phyloP scores from a whole-genome alignment of 208 protist genomes.

The Trypanosoma rangeli region DNA sequence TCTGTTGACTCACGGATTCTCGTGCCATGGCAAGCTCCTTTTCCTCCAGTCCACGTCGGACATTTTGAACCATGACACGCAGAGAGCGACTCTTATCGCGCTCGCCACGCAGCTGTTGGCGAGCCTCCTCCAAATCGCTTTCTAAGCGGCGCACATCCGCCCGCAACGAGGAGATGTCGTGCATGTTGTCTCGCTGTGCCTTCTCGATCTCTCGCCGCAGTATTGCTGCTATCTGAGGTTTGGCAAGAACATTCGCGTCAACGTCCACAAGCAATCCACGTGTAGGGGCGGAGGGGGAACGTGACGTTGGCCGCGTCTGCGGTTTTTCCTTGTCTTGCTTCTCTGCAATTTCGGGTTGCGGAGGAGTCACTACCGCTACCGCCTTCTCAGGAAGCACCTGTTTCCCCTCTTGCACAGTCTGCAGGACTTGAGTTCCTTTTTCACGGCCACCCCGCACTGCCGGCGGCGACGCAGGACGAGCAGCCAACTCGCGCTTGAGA shows the following conservation, averaged over 20 bases:
- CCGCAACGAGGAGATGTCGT: conserved; percentile 61
- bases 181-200: conserved; percentile 65
- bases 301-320: background rate
- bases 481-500: conserved; percentile 42
- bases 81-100: conserved; percentile 43
- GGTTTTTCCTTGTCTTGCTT: background rate
- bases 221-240: conserved; percentile 55
- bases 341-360: background rate
- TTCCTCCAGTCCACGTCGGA: conserved; percentile 33
- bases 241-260: conserved; percentile 34
- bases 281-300: background rate
- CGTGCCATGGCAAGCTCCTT: conserved; percentile 36
- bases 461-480: background rate
- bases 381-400: background rate
- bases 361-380: background rate
- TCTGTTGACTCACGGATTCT: conserved; percentile 15
- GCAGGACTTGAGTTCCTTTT: conserved; percentile 53
- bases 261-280: conserved; percentile 5
- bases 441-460: conserved; percentile 1
- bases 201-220: conserved; percentile 49
- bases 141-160: conserved; percentile 42
- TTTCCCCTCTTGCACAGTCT: conserved; percentile 16
- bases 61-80: conserved; percentile 41
- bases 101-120: conserved; percentile 53
- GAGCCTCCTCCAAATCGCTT: conserved; percentile 46